Base-by-base conservation (phyloP, 169 alveolate species). In the Eimeria brunetti region DNA sequence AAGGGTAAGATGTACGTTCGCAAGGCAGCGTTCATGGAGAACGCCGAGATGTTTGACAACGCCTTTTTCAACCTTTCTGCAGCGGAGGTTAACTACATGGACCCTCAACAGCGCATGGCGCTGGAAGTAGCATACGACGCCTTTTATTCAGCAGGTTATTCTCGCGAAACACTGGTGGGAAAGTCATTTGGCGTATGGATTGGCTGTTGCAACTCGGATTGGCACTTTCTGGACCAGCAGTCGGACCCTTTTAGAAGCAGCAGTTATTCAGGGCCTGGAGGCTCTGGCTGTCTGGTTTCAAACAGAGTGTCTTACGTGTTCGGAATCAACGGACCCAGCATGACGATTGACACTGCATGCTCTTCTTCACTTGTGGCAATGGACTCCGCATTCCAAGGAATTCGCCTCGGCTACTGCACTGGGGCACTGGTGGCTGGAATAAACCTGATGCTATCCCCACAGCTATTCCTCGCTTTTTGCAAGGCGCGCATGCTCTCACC, bases 271-370 rank as follows among this genome's bases (percentile, higher is more conserved):
- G 91, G 96, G 8, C 64, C 94, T 18, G 89, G 96, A 18, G 58
- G 93, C 18, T 30, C 93, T 36, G 97, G 97, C n/a, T 91, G 97
- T 6, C 89, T 97, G 75, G 94, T 97, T 4, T 96, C 98, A 75
- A 97, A 97, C 84, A 96, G 98, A 16, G 95, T 97, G 38, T 97
- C 98, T 20, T 97, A 96, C 94, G 94, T 95, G 16, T 58, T 97
- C 58, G 98, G 98, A 16, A 85, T 96, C 71, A 96, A 95, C 49
- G 98, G 98, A 12, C 97, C 98, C 58, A 96, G 97, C 62, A 95
- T 96, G 94, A 97, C 98, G 2, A 96, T 97, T 69, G 98, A 97
- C 89, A 96, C 98, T 18, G 98, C 98, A 8, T 97, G 98, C 86
- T 96, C 97, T 16, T 97, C 98, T 9, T 96, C 98, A 38, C 95